These are phyloP conservation scores for Cladorrhinum sp. DNA, from an alignment of 2,329 filamentous ascomycete species.

Conservation along the genomic window DNA sequence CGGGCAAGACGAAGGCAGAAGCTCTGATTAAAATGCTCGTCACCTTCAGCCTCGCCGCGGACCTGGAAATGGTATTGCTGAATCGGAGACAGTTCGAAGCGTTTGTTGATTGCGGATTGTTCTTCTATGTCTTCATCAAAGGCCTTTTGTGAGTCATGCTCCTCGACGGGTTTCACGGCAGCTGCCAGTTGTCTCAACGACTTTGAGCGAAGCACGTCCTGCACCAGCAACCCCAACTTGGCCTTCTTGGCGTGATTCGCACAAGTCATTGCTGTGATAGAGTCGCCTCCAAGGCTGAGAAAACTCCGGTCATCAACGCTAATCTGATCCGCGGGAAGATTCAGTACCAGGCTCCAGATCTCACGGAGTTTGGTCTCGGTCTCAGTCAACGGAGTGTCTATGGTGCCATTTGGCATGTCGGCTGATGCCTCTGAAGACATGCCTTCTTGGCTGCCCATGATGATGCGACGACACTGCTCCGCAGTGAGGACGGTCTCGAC, in stretches of 20 bases:
- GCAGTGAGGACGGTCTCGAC: slow-evolving; percentile 37
- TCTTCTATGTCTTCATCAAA: slow-evolving; percentile 14
- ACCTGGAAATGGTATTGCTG: slow-evolving; percentile 43
- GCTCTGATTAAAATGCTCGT: slow-evolving; percentile 44
- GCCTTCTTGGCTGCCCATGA: slow-evolving; percentile 27
- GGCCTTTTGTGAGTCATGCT: not conserved
- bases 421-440: not conserved
- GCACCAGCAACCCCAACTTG: slow-evolving; percentile 32
- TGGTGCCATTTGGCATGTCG: not conserved
- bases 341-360: slow-evolving; percentile 43
- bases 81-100: slow-evolving; percentile 43
- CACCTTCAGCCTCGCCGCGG: slow-evolving; percentile 29
- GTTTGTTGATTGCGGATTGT: slow-evolving; percentile 23
- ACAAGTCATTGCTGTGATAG: slow-evolving; percentile 43
- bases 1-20: slow-evolving; percentile 38
- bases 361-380: slow-evolving; percentile 20
- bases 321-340: slow-evolving; percentile 32
- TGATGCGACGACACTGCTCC: slow-evolving; percentile 37
- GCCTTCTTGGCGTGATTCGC: slow-evolving; percentile 38
- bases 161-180: slow-evolving; percentile 7
- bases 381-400: slow-evolving; percentile 13
- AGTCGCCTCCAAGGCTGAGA: slow-evolving; percentile 42
- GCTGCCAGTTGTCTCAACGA: slow-evolving; percentile 30
- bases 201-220: slow-evolving; percentile 33
- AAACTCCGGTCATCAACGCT: slow-evolving; percentile 35